These are phyloP conservation scores for Leccinum olivaceoglutinosum DNA, from an alignment of 1,284 basidiomycete species.

Conservation along the genomic window DNA sequence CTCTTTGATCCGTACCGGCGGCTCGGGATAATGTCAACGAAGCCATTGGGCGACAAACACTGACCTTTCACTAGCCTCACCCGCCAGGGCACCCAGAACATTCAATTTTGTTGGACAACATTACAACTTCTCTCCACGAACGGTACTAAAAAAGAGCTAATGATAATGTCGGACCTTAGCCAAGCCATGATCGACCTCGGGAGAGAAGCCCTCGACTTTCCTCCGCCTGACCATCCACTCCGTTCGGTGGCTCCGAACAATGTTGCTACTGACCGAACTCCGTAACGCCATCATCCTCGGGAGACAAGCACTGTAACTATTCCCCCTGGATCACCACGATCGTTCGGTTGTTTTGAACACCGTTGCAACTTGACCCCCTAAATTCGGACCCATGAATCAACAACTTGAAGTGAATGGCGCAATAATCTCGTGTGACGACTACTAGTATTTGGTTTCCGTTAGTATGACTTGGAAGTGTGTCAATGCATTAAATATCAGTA, in stretches of 20 bases:
- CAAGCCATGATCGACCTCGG: not conserved
- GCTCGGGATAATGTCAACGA: not conserved
- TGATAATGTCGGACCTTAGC: not conserved
- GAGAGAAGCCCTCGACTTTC: not conserved
- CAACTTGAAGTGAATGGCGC: too few species aligned
- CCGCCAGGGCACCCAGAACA: conserved; percentile 1
- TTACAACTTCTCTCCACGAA: not conserved
- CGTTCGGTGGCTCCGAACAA: not conserved
- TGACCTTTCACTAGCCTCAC: not conserved
- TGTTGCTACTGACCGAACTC: not conserved
- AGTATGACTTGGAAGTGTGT: too few species aligned
- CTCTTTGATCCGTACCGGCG: not conserved
- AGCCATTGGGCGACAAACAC: conserved; percentile 1
- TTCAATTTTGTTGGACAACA: not conserved
- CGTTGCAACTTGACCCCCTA: not conserved
- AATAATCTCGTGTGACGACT: too few species aligned
- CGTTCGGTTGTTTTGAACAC: not conserved
- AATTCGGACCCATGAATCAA: too few species aligned
- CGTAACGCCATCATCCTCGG: not conserved
- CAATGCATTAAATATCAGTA: too few species aligned
- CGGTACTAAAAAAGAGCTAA: not conserved
- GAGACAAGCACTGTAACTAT: not conserved
- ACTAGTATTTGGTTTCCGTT: too few species aligned
- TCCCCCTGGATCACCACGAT: not conserved
- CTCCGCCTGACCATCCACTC: not conserved